Evolutionary conservation across 805 yeast genomes (phyloP), one percentile per base, ranked within the genome.

Genomic region (Candida succiphila): DNA sequence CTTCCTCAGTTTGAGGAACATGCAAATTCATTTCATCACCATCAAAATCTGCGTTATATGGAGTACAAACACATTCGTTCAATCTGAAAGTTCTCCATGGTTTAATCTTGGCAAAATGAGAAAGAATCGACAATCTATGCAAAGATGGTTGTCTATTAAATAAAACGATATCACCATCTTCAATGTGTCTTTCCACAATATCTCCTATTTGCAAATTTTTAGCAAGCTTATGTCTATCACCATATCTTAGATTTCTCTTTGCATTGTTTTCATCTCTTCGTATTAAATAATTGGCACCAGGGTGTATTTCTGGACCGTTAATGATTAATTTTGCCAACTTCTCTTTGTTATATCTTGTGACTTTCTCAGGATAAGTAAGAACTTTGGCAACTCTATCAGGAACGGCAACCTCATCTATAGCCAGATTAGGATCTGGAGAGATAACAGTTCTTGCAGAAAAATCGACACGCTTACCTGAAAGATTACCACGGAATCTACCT

Each of bases 1-100:
- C 97, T 59, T 92, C 98, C 60, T 92, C 97, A 2, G 97, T 92
- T 58, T 92, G 99, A 2, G 98, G 98, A 30, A 92, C 98, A 54
- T 92, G 98, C 52, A 92, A 67, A 58, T 92, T 92, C 98, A 92
- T 92, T 59, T 92, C 98, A 61, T 92, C 98, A 61, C 98, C 98
- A 59, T 92, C 98, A 55, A 92, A 92, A 72, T 92, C 99, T 26
- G 99, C 99, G 57, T 94, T 94, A 61, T 92, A 92, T 2, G 98
- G 98, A 0, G 98, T 92, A 64, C 98, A 92, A 8, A 92, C 99
- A 79, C 98, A 92, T 60, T 92, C 97, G 54, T 92, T 92, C 46
- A 92, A 69, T 45, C 99, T 69, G 63, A 92, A 85, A 2, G 99
- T 92, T 63, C 98, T 72, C 97, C 97, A 92, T 0, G 98, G 98